Percentiles rank a stretch among this genome's conserved stretches.
phyloP scores from a whole-genome alignment of 2,329 filamentous ascomycete species.

The Cladosporium sp. region DNA sequence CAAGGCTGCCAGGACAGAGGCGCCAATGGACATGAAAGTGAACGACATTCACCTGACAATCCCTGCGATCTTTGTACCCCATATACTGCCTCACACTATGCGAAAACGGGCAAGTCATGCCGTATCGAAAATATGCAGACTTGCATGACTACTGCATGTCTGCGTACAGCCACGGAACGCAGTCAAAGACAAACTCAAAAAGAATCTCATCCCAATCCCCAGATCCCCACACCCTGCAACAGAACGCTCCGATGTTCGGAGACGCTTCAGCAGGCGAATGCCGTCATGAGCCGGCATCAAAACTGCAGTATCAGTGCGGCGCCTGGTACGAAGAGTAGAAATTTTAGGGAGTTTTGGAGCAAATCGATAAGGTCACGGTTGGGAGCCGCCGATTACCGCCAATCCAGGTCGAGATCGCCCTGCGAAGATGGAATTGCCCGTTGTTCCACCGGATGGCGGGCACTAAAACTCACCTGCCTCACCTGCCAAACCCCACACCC shows the following conservation, averaged over 20 bases:
- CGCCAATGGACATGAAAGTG: too few species aligned
- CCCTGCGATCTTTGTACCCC: too few species aligned
- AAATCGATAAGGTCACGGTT: slow-evolving; percentile 3
- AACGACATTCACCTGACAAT: too few species aligned
- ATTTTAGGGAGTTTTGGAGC: not conserved
- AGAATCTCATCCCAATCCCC: not conserved
- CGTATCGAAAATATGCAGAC: too few species aligned
- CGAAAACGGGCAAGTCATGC: too few species aligned
- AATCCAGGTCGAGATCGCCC: not conserved
- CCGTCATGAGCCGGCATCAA: not conserved
- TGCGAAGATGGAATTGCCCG: not conserved
- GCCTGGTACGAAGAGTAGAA: not conserved
- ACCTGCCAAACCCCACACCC: not conserved
- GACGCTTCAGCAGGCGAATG: not conserved
- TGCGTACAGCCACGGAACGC: too few species aligned
- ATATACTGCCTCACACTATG: too few species aligned
- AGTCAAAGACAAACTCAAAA: too few species aligned
- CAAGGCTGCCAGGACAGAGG: too few species aligned
- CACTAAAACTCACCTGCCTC: not conserved
- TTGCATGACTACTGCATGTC: too few species aligned
- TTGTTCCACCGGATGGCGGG: not conserved
- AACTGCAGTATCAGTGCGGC: not conserved
- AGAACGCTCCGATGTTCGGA: not conserved
- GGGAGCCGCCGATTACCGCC: slow-evolving; percentile 10
- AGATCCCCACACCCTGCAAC: not conserved